Base-by-base conservation (phyloP, 2,329 filamentous ascomycete genomes). In the Colletotrichum cordylinicola region DNA sequence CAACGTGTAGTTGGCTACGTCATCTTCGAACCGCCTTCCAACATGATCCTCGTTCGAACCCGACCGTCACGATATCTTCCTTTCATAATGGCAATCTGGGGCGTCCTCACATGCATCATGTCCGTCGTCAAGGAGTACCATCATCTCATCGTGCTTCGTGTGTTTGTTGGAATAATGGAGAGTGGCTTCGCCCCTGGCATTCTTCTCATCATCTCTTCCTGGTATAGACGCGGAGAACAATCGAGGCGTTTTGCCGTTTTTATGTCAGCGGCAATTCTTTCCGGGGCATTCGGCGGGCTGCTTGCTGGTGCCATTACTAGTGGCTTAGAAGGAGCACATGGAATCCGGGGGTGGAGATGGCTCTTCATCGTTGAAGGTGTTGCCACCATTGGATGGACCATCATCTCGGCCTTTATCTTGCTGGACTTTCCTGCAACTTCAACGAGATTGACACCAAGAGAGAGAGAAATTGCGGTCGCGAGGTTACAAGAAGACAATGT, bases 181-280 rank as follows among this genome's bases (percentile, higher is more conserved):
- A 84, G 91, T 8, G 91, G 91, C 3, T 86, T 93, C 1, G 91
- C 90, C 70, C 91, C 90, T 0, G 91, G 91, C 7, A 88, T 94
- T 82, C 77, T 90, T 80, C 72, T 89, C 83, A 92, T 94, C 75
- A 86, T 94, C 0, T 92, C 90, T 0, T 93, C 91, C 76, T 95
- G 93, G 93, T 95, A 94, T 72, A 82, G 83, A 72, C 78, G 78
- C n/a, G 77, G 77, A 4, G 83, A 84, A 68, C 81, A 83, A 77
- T 78, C 77, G 16, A 82, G 78, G 67, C 80, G 83, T 31, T 83
- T 83, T 39, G 93, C 93, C 6, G 91, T 94, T n/a, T 94, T 94
- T 86, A 95, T 95, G 84, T 93, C 92, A 1, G 92, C 93, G 0
- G 93, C 93, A 2, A 93, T 93, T 0, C 85, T 94, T 0, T 92